Conservation (phyloP, 495 filamentous ascomycete species). For the Collariella sp. region DNA sequence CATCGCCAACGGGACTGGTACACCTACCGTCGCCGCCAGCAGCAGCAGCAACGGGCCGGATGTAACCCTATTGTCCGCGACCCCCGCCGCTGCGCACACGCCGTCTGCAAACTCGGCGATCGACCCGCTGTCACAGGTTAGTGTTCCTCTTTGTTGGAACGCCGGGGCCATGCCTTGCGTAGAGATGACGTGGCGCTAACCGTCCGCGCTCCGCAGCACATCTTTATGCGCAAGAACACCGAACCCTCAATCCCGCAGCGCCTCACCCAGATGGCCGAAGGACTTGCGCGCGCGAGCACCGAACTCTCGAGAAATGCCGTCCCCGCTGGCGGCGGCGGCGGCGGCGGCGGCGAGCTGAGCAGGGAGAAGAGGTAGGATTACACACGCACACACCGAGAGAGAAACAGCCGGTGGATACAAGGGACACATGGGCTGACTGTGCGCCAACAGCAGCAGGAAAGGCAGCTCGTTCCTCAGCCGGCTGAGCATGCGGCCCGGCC, state of each 20-base stretch:
- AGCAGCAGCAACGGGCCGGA: background rate
- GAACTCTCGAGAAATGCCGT: conserved; percentile 26
- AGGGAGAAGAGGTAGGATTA: conserved; percentile 68
- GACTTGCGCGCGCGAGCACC: conserved; percentile 31
- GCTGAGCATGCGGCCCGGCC: conserved; percentile 64
- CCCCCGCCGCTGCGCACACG: conserved; percentile 8
- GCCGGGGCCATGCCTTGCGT: too few relatives aligned
- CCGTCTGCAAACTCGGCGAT: conserved; percentile 24
- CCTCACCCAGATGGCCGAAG: conserved; percentile 39
- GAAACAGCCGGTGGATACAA: background rate
- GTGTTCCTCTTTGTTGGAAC: too few relatives aligned
- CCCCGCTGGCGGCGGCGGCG: too few relatives aligned
- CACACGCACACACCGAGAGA: too few relatives aligned
- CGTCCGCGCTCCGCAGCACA: conserved; percentile 42
- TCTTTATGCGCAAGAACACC: conserved; percentile 74
- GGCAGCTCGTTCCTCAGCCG: conserved; percentile 86
- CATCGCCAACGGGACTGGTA: conserved; percentile 1
- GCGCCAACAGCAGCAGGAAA: conserved; percentile 47
- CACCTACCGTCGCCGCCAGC: conserved; percentile 1
- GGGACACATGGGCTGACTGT: conserved; percentile 4
- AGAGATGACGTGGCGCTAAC: background rate
- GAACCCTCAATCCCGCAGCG: conserved; percentile 60
- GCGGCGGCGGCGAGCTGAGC: conserved; percentile 30
- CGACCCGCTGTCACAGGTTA: conserved; percentile 42
- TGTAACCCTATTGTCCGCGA: background rate